Conservation (phyloP, 768 basidiomycete species). For the Sistotremastrum suecicum region DNA sequence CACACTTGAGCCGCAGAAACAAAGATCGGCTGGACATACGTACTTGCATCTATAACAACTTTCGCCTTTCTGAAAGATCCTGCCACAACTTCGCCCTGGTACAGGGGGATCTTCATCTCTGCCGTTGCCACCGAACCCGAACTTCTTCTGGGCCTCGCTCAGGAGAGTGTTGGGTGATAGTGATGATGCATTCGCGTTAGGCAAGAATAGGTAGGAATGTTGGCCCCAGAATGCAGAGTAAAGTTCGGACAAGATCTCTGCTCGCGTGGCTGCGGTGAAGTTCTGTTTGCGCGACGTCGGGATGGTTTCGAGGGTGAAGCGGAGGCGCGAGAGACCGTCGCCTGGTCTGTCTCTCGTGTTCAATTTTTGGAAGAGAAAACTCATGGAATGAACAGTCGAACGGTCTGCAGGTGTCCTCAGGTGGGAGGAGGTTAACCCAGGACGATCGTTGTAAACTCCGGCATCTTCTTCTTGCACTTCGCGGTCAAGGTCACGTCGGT, state of each 20-base stretch:
- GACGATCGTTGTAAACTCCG: too few species aligned
- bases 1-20: too few species aligned
- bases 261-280: slow-evolving; percentile 59
- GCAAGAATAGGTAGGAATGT: slow-evolving; percentile 59
- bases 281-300: slow-evolving; percentile 65
- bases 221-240: slow-evolving; percentile 76
- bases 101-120: slow-evolving; percentile 36
- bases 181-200: slow-evolving; percentile 38
- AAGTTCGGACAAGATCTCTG: slow-evolving; percentile 69
- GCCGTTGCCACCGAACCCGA: slow-evolving; percentile 44
- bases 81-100: slow-evolving; percentile 67
- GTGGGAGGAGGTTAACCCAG: too few species aligned
- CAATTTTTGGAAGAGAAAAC: slow-evolving; percentile 10
- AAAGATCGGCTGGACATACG: slow-evolving; percentile 16
- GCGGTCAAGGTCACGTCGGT: too few species aligned
- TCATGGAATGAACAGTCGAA: too few species aligned
- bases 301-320: slow-evolving; percentile 69
- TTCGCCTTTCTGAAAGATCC: slow-evolving; percentile 84
- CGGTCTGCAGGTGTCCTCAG: too few species aligned
- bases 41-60: slow-evolving; percentile 91
- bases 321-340: slow-evolving; percentile 58
- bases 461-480: too few species aligned
- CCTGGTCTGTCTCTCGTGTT: slow-evolving; percentile 39
- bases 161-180: slow-evolving; percentile 51
- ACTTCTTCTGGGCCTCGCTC: slow-evolving; percentile 52